Base-by-base conservation (phyloP, 139 green algal species). In the Chlamydomonas asymmetrica region DNA sequence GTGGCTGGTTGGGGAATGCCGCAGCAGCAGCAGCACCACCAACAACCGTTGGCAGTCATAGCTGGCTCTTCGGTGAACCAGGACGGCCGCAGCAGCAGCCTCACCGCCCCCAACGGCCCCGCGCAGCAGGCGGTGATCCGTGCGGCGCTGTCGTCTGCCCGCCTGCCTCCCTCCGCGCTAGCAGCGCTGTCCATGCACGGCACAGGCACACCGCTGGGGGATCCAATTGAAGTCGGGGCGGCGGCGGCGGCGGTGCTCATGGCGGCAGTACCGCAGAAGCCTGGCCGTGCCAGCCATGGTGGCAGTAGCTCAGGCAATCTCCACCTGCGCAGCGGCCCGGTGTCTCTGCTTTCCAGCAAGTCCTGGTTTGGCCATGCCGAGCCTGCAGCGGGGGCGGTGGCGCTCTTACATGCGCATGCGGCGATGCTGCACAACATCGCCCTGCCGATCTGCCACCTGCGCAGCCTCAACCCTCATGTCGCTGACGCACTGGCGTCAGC, bases 81-180 rank as follows among this genome's bases (percentile, higher is more conserved):
- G 84, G 94, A 98, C 75, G 94, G 94, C 6, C 84, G 94, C 37
- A 94, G 87, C 70, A 94, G 87, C 83, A 88, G 73, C 66, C 82
- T 98, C 29, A 98, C 92, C 0, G 93, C 93, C 2, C 93, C 93
- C 32, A 94, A 96, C 54, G 93, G 93, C 1, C 92, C 91, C 34
- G 84, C 89, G n/a, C 93, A 98, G 89, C 91, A 96, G 78, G 74
- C 40, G 37, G 92, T 95, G 7, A 80, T 97, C 0, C 75, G 87
- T 5, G 43, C 61, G 2, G 89, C 91, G 2, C 73, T 95, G 34
- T 18, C 18, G 20, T 54, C 56, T 4, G 87, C 74, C 0, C 66
- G 41, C 4, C 20, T 88, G 23, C 3, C 3, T 3, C 37, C 78
- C 6, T 10, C 48, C 35, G 61, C 75, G 2, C 32, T 97, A 48